Conservation (phyloP, 352 stramenopile species). For the Plasmopara muralis region DNA sequence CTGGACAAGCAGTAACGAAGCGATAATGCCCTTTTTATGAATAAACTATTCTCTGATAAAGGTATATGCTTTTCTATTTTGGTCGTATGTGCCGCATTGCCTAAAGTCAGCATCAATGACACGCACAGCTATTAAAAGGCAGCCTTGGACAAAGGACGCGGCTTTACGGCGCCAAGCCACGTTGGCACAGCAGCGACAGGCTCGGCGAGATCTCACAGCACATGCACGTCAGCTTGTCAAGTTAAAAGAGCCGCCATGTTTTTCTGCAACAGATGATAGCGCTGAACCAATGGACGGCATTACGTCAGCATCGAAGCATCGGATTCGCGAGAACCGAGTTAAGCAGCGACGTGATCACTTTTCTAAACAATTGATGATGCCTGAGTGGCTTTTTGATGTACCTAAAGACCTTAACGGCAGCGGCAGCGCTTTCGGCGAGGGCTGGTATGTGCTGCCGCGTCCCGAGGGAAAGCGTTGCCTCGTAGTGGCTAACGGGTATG, state of each 20-base stretch:
- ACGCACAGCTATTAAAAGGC: constrained; percentile 57
- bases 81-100: no score
- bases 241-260: constrained; percentile 25
- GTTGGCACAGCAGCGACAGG: constrained; percentile 68
- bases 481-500: constrained; percentile 80
- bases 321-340: constrained; percentile 68
- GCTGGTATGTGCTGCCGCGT: constrained; percentile 88
- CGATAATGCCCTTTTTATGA: no score
- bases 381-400: constrained; percentile 88
- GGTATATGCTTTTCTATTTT: no score
- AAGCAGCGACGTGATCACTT: constrained; percentile 72
- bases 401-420: constrained; percentile 78
- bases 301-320: constrained; percentile 32
- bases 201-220: constrained; percentile 67
- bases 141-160: constrained; percentile 58
- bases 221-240: constrained; percentile 60
- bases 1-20: no score
- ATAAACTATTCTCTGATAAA: no score
- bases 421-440: constrained; percentile 54
- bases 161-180: constrained; percentile 44
- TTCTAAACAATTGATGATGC: constrained; percentile 75
- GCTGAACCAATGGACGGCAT: constrained; percentile 28
- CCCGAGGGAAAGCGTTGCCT: constrained; percentile 88
- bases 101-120: constrained; percentile 8
- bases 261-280: constrained; percentile 1